A percentile compares a stretch with the other conserved stretches of the same genome.
These are phyloP conservation scores for Pyricularia grisea DNA, from an alignment of 2,329 filamentous ascomycete genomes.

Conservation along the genomic window DNA sequence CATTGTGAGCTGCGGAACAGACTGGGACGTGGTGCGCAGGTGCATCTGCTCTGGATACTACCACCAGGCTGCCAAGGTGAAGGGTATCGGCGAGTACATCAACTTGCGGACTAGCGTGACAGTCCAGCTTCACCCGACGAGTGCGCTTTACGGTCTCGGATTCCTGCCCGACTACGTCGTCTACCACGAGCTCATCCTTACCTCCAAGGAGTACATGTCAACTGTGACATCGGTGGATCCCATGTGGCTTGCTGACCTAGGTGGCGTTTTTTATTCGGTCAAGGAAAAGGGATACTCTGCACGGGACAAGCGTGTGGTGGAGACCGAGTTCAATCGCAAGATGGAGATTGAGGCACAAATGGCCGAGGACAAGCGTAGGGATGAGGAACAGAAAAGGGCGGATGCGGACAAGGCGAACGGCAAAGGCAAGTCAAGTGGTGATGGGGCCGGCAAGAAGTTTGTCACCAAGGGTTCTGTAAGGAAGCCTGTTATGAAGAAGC, in stretches of 20 bases:
- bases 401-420: conserved; percentile 35
- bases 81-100: conserved; percentile 94
- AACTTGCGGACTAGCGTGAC: conserved; percentile 92
- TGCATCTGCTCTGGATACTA: conserved; percentile 98
- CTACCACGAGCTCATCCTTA: conserved; percentile 96
- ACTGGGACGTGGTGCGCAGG: conserved; percentile 92
- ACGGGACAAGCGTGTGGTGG: conserved; percentile 75
- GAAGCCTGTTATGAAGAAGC: conserved; percentile 44
- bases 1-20: conserved; percentile 81
- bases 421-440: conserved; percentile 32
- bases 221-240: conserved; percentile 94
- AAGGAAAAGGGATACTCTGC: conserved; percentile 96
- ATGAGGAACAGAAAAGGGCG: conserved; percentile 44
- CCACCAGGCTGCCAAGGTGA: conserved; percentile 92
- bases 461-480: conserved; percentile 53
- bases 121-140: conserved; percentile 90
- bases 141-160: conserved; percentile 82
- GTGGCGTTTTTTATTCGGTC: conserved; percentile 93
- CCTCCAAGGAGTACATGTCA: conserved; percentile 95
- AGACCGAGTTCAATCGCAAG: conserved; percentile 84
- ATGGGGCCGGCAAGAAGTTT: conserved; percentile 41
- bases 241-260: conserved; percentile 92
- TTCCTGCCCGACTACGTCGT: conserved; percentile 95
- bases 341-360: conserved; percentile 93
- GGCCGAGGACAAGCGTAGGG: conserved; percentile 69